Percentiles rank a stretch among this genome's conserved stretches.
Evolutionary conservation across 2,329 filamentous ascomycete species (phyloP).

Genomic region (Penicillium palitans): DNA sequence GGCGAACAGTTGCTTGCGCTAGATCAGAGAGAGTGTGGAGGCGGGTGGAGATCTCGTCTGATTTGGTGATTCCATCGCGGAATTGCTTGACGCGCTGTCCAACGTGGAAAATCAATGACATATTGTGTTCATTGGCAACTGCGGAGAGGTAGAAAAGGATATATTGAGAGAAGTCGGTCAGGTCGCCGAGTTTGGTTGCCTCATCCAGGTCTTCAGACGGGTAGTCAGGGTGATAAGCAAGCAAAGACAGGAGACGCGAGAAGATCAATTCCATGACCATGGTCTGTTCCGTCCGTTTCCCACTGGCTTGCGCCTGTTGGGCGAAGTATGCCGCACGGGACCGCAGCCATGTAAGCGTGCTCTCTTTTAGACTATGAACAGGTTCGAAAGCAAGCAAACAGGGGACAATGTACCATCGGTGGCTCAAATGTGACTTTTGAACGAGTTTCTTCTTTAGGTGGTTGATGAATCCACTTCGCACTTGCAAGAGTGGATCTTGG

Average conservation of each 20-base stretch:
- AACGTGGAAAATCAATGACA: constrained; percentile 86
- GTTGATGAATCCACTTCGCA: constrained; percentile 76
- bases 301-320: constrained; percentile 41
- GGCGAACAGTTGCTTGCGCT: constrained; percentile 75
- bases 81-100: constrained; percentile 92
- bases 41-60: constrained; percentile 46
- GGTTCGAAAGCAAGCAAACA: constrained; percentile 94
- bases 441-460: constrained; percentile 73
- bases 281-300: constrained; percentile 51
- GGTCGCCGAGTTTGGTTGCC: constrained; percentile 54
- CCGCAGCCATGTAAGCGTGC: constrained; percentile 83
- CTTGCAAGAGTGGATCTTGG: constrained; percentile 72
- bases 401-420: constrained; percentile 84
- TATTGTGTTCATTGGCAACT: constrained; percentile 81
- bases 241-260: constrained; percentile 77
- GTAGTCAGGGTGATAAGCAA: constrained; percentile 94
- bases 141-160: constrained; percentile 84
- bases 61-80: constrained; percentile 69
- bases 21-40: constrained; percentile 88
- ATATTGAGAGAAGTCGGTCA: constrained; percentile 83
- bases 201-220: constrained; percentile 40
- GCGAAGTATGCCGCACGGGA: constrained; percentile 71
- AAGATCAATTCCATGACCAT: constrained; percentile 77
- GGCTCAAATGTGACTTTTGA: constrained; percentile 67
- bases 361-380: constrained; percentile 66